Evolutionary conservation across 2,329 filamentous ascomycete genomes (phyloP).

Genomic region (Pseudocercospora crystallina): DNA sequence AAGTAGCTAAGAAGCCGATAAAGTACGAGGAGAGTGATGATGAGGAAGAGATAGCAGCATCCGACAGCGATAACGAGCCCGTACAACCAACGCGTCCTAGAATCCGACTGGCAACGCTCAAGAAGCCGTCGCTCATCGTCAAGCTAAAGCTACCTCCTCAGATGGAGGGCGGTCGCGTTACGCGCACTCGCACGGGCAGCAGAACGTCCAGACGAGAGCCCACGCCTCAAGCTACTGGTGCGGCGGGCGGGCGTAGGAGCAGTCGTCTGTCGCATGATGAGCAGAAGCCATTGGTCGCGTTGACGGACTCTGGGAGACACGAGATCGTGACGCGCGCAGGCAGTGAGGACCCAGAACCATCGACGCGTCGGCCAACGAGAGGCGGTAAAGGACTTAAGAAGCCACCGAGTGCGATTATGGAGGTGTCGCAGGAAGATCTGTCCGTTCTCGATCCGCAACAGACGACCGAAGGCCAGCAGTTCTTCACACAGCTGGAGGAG

Average conservation of each 20-base stretch:
- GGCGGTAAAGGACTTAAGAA: conserved; percentile 52
- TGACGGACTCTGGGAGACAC: conserved; percentile 61
- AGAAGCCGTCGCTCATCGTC: conserved; percentile 38
- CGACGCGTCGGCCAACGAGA: conserved; percentile 41
- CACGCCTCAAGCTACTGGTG: conserved; percentile 27
- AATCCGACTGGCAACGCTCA: conserved; percentile 9
- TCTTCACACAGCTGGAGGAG: conserved; percentile 31
- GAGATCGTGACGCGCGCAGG: conserved; percentile 54
- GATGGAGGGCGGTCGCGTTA: conserved; percentile 22
- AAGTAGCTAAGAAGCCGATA: conserved; percentile 54
- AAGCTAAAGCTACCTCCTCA: conserved; percentile 40
- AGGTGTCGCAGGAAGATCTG: conserved; percentile 55
- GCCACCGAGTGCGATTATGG: conserved; percentile 51
- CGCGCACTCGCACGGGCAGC: conserved; percentile 41
- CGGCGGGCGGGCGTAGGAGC: conserved; percentile 48
- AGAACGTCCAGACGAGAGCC: conserved; percentile 41
- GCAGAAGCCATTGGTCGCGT: conserved; percentile 55
- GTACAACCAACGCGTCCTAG: conserved; percentile 19
- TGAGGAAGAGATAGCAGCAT: conserved; percentile 46
- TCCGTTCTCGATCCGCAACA: conserved; percentile 33
- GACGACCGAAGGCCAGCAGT: conserved; percentile 35
- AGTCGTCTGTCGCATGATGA: conserved; percentile 60
- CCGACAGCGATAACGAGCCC: conserved; percentile 32
- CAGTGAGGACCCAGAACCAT: conserved; percentile 51
- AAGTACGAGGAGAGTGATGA: conserved; percentile 57